Conservation (phyloP, 805 yeast species). For the Candida qinlingensis region DNA sequence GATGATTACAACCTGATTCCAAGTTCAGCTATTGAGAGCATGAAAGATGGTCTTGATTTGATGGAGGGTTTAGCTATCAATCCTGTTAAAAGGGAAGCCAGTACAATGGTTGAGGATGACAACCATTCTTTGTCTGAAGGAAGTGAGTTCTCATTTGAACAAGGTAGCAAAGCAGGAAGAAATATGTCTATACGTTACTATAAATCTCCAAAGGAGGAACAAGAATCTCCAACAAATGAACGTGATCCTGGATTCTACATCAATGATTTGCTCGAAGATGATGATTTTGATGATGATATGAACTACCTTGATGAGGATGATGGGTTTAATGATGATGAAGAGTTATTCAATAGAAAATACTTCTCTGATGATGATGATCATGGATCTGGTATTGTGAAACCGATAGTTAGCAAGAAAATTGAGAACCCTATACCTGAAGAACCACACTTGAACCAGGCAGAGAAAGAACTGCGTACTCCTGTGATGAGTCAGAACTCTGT, state of each 20-base stretch:
- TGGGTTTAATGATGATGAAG: conserved; percentile 30
- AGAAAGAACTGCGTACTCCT: not conserved
- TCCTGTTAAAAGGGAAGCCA: not conserved
- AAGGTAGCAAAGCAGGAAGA: conserved; percentile 40
- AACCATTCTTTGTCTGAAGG: conserved; percentile 8
- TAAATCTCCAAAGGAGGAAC: conserved; percentile 26
- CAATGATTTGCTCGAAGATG: conserved; percentile 36
- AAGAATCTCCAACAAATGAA: conserved; percentile 9
- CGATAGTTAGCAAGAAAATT: not conserved
- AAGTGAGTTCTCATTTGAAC: conserved; percentile 46
- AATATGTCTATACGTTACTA: conserved; percentile 51
- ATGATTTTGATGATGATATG: conserved; percentile 38
- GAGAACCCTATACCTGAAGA: not conserved
- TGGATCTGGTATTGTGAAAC: not conserved
- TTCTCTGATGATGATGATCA: conserved; percentile 23
- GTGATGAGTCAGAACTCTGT: not conserved
- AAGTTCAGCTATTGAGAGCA: not conserved
- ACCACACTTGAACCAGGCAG: not conserved
- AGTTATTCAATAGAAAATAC: conserved; percentile 24
- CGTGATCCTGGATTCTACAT: conserved; percentile 31
- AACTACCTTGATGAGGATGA: conserved; percentile 33
- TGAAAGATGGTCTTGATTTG: not conserved
- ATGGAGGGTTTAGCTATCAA: not conserved
- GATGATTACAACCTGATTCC: not conserved
- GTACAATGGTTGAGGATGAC: not conserved